Conservation (phyloP, 148 eudicot genomes). For the Fagopyrum esculentum region DNA sequence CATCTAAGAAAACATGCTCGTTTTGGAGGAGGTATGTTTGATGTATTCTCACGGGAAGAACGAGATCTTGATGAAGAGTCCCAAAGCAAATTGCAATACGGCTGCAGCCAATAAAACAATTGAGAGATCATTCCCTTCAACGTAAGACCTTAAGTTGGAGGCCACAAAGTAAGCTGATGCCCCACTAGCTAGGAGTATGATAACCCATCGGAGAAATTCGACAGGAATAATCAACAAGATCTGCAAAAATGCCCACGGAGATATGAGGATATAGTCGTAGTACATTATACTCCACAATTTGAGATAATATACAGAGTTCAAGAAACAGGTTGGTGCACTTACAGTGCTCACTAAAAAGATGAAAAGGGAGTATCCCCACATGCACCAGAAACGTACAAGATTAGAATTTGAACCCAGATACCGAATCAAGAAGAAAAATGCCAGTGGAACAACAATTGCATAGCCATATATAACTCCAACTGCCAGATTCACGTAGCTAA, state of each 20-base stretch:
- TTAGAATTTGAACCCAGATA: conserved; percentile 78
- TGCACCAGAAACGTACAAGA: conserved; percentile 94
- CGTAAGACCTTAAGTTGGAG: conserved; percentile 57
- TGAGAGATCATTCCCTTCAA: conserved; percentile 47
- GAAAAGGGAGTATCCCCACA: conserved; percentile 99
- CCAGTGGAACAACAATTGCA: conserved; percentile 74
- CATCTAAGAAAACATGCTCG: neutral
- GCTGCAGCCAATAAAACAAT: conserved; percentile 63
- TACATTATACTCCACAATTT: neutral
- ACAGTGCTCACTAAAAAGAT: conserved; percentile 64
- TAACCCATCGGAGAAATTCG: conserved; percentile 72
- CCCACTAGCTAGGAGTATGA: conserved; percentile 56
- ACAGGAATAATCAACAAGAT: conserved; percentile 73
- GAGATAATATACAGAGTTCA: neutral
- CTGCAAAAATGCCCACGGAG: conserved; percentile 30
- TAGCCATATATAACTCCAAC: conserved; percentile 75
- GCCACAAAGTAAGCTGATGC: conserved; percentile 76
- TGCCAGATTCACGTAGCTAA: conserved; percentile 68
- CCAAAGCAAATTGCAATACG: conserved; percentile 67
- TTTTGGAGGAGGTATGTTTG: neutral
- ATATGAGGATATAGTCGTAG: neutral
- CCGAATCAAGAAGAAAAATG: conserved; percentile 82
- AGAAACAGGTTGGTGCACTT: conserved; percentile 23
- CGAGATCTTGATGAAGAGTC: conserved; percentile 81
- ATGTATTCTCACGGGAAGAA: conserved; percentile 43